phyloP scores from a whole-genome alignment of 2,329 filamentous ascomycete genomes.

The Aureobasidium sp. region DNA sequence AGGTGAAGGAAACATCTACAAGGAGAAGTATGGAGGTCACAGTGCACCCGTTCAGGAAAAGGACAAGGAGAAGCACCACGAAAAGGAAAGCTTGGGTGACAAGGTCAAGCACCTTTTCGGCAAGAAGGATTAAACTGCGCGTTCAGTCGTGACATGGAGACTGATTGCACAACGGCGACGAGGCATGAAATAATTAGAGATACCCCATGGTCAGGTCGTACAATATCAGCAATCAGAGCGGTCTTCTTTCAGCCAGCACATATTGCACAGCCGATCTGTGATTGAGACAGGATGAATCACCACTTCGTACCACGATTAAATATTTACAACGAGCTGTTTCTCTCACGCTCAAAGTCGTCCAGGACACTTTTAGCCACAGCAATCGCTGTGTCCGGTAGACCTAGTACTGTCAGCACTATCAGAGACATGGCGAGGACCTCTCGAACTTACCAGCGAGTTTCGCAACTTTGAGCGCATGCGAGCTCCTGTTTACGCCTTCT shows the following conservation, averaged over 20 bases:
- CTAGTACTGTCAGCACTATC: constrained; percentile 19
- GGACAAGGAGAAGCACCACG: constrained; percentile 21
- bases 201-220: constrained; percentile 1
- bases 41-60: constrained; percentile 24
- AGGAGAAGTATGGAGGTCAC: constrained; percentile 43
- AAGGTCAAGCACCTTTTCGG: constrained; percentile 38
- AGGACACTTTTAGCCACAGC: constrained; percentile 58
- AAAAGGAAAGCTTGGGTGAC: constrained; percentile 33
- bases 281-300: neutral
- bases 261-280: neutral
- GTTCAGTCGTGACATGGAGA: neutral
- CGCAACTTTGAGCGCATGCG: constrained; percentile 94
- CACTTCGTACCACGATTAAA: neutral
- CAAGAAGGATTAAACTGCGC: constrained; percentile 15
- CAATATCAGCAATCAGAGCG: neutral
- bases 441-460: constrained; percentile 57
- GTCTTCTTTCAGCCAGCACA: neutral
- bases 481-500: constrained; percentile 74
- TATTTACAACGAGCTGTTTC: neutral
- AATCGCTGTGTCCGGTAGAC: constrained; percentile 67
- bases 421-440: constrained; percentile 12
- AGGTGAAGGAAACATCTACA: constrained; percentile 42
- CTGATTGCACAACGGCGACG: neutral
- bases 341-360: constrained; percentile 22
- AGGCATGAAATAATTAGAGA: constrained; percentile 13